These are phyloP conservation scores for Malus sieversii DNA, from an alignment of 306 rosid species.

Conservation along the genomic window DNA sequence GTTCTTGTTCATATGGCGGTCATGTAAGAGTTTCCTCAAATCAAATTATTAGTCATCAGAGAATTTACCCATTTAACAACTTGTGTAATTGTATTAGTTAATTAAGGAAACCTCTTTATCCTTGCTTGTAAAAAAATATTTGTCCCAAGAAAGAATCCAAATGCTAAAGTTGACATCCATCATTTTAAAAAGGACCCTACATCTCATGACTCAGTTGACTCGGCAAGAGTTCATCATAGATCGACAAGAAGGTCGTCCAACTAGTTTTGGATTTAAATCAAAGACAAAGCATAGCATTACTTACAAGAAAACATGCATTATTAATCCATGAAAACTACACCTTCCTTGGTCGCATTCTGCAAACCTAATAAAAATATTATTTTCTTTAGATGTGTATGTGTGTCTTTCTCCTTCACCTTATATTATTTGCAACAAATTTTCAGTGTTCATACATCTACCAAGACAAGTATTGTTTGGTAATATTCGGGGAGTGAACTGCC, in stretches of 20 bases:
- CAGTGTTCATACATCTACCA: not conserved
- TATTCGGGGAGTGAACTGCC: too few species aligned
- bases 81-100: too few species aligned
- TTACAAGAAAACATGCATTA: not conserved
- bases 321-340: not conserved
- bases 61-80: too few species aligned
- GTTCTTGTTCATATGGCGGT: fast-evolving
- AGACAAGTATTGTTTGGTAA: not conserved
- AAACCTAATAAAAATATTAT: not conserved
- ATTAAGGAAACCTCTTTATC: not conserved
- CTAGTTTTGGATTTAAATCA: not conserved
- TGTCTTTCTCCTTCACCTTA: not conserved
- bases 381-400: not conserved
- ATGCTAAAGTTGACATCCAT: not conserved
- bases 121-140: not conserved
- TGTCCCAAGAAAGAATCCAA: not conserved
- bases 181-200: not conserved
- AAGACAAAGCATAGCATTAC: not conserved
- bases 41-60: too few species aligned
- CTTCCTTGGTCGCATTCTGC: not conserved
- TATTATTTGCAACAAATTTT: too few species aligned
- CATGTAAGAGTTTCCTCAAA: not conserved
- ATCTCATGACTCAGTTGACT: not conserved
- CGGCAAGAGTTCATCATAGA: not conserved
- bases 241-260: not conserved